Evolutionary conservation across 116 monocot genomes (phyloP).

Genomic region (Cymodocea nodosa): DNA sequence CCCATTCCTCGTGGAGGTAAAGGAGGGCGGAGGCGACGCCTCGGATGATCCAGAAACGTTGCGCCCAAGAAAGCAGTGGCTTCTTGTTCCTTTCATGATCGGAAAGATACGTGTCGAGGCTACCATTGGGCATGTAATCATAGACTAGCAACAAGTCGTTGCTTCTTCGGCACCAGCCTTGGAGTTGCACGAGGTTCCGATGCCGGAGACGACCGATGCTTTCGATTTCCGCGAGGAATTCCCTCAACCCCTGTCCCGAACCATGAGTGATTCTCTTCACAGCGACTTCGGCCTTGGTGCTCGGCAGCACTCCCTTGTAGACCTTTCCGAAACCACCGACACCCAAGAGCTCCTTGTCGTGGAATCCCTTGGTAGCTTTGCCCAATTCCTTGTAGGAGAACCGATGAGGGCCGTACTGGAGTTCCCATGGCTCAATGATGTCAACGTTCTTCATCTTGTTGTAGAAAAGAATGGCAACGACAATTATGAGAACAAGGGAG

Average conservation of each 20-base stretch:
- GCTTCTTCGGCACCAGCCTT: constrained; percentile 27
- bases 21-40: constrained; percentile 26
- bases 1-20: constrained; percentile 63
- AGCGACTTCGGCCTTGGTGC: too few species aligned
- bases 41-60: constrained; percentile 18
- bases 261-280: too few species aligned
- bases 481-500: constrained; percentile 4
- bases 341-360: too few species aligned
- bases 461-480: not conserved
- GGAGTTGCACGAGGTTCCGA: constrained; percentile 40
- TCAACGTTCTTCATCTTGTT: not conserved
- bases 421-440: too few species aligned
- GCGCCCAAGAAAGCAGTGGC: too few species aligned
- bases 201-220: constrained; percentile 41
- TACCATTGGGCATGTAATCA: constrained; percentile 39
- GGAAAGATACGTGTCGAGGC: constrained; percentile 34
- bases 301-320: too few species aligned
- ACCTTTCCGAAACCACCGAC: too few species aligned
- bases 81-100: not conserved
- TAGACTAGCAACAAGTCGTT: constrained; percentile 25
- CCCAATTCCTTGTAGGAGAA: too few species aligned
- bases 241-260: constrained; percentile 33
- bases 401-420: too few species aligned
- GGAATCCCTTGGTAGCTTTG: too few species aligned
- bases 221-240: constrained; percentile 33